These are phyloP conservation scores for Larix sibirica DNA, from an alignment of 83 land plant genomes.

Conservation along the genomic window DNA sequence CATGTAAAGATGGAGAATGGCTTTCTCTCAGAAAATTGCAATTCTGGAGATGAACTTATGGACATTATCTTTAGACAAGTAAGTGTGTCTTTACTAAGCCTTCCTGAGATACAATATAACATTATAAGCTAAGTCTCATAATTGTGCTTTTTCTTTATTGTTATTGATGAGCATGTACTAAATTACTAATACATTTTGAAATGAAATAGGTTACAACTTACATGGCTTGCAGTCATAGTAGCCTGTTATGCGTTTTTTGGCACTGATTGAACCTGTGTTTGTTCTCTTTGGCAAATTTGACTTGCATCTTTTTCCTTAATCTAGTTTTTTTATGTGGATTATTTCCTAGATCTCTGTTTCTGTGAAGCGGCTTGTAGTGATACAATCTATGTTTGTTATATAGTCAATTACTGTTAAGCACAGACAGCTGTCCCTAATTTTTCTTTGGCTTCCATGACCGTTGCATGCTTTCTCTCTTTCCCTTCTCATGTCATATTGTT, in stretches of 20 bases:
- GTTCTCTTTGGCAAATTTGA: not conserved
- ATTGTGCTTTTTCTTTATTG: not conserved
- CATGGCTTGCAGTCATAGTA: not conserved
- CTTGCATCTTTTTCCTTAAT: not conserved
- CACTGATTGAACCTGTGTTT: not conserved
- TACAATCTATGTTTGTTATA: no score
- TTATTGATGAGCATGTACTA: not conserved
- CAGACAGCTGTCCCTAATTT: no score
- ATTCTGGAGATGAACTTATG: not conserved
- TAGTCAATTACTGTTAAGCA: no score
- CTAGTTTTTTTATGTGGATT: no score
- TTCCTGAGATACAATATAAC: not conserved
- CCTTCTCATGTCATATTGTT: no score
- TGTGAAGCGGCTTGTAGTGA: no score
- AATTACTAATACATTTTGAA: not conserved
- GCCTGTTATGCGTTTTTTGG: not conserved
- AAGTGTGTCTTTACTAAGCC: not conserved
- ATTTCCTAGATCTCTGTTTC: no score
- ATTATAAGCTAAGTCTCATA: not conserved
- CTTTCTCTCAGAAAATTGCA: not conserved
- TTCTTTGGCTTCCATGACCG: no score
- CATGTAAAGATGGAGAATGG: not conserved
- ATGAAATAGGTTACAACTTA: not conserved
- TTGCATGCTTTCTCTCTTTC: no score
- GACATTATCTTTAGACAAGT: constrained; percentile 7